These are phyloP conservation scores for Lactifluus pinguis DNA, from an alignment of 768 basidiomycete genomes.

Conservation along the genomic window DNA sequence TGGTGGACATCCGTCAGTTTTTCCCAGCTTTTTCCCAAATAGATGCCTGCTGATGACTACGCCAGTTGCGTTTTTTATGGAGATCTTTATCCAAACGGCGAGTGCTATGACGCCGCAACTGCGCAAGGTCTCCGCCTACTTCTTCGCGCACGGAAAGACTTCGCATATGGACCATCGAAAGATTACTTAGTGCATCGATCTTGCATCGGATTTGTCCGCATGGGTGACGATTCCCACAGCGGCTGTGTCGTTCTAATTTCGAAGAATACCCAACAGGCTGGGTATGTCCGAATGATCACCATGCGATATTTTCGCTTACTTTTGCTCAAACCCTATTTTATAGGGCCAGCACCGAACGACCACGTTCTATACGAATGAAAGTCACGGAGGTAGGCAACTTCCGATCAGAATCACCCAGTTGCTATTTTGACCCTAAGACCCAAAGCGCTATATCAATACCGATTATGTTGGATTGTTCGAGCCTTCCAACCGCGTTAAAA, in stretches of 20 bases:
- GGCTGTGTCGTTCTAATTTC: conserved; percentile 71
- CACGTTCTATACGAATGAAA: conserved; percentile 53
- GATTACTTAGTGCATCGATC: conserved; percentile 54
- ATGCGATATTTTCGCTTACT: neutral
- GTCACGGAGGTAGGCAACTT: conserved; percentile 44
- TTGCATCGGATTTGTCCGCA: conserved; percentile 70
- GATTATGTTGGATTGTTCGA: conserved; percentile 44
- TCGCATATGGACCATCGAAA: conserved; percentile 52
- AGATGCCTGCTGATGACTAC: neutral
- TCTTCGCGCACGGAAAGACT: conserved; percentile 52
- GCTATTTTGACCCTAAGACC: conserved; percentile 17
- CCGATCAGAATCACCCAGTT: conserved; percentile 27
- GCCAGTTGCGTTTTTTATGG: conserved; percentile 81
- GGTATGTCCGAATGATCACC: conserved; percentile 7
- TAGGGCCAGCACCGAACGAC: conserved; percentile 1
- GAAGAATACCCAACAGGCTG: conserved; percentile 31
- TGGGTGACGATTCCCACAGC: conserved; percentile 41
- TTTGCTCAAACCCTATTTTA: neutral
- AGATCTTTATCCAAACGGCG: conserved; percentile 64
- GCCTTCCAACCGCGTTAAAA: conserved; percentile 34
- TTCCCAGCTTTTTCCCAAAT: neutral
- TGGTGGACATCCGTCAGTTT: conserved; percentile 63
- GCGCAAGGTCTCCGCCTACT: conserved; percentile 45
- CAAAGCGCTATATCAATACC: conserved; percentile 27
- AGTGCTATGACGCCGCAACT: conserved; percentile 50